phyloP scores from a whole-genome alignment of 169 alveolate species.

The Cryptosporidium felis region DNA sequence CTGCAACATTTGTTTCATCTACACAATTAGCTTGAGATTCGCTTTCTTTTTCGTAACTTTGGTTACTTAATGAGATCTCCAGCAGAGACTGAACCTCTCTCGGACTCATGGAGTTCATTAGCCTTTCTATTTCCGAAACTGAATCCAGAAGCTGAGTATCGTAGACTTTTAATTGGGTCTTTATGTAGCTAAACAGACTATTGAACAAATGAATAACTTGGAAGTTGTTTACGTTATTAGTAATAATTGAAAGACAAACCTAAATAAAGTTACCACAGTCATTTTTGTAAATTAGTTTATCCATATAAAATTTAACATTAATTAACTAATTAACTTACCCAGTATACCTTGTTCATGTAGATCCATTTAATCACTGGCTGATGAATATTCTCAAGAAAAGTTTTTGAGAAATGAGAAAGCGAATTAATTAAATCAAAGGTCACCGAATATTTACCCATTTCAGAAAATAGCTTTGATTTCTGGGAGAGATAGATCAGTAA shows the following conservation, averaged over 20 bases:
- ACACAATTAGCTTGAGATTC: too few relatives aligned
- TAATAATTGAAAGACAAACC: constrained; percentile 23
- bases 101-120: constrained; percentile 11
- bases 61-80: too few relatives aligned
- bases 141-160: constrained; percentile 43
- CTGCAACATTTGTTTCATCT: too few relatives aligned
- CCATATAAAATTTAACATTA: too few relatives aligned
- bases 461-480: background rate
- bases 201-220: constrained; percentile 7
- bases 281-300: background rate
- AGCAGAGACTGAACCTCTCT: background rate
- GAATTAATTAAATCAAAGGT: constrained; percentile 30
- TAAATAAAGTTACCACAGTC: background rate
- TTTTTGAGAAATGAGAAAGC: constrained; percentile 6
- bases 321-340: constrained; percentile 30
- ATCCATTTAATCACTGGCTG: constrained; percentile 38
- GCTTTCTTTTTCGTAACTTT: too few relatives aligned
- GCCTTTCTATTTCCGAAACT: constrained; percentile 5
- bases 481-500: constrained; percentile 17
- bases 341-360: constrained; percentile 8
- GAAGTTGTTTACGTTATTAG: background rate
- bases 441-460: background rate
- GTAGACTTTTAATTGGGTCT: background rate
- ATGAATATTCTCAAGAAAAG: background rate
- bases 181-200: constrained; percentile 4